A percentile compares a stretch with the other conserved stretches of the same genome.
Evolutionary conservation across 768 basidiomycete species (phyloP).

Genomic region (Russula sp.): DNA sequence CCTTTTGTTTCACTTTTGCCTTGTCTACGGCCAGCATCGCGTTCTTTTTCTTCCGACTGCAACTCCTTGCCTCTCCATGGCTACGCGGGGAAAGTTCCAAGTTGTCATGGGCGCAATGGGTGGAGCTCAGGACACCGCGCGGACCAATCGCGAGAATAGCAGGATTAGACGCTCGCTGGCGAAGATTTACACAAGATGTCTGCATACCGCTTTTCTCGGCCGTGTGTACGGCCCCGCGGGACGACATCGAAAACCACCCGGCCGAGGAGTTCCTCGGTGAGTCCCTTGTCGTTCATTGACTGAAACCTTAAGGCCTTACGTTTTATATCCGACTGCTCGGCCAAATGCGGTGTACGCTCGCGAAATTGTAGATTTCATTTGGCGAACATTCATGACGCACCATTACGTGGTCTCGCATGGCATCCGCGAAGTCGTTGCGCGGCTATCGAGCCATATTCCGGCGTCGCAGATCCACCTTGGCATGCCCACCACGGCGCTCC

Average conservation of each 20-base stretch:
- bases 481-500: conserved; percentile 41
- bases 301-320: background rate
- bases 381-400: conserved; percentile 55
- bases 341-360: background rate
- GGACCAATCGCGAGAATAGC: conserved; percentile 34
- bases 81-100: conserved; percentile 20
- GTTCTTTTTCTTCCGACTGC: conserved; percentile 22
- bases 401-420: conserved; percentile 62
- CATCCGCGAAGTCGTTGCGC: conserved; percentile 48
- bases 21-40: conserved; percentile 37
- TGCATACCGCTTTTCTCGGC: conserved; percentile 64
- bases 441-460: conserved; percentile 38
- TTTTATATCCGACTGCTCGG: background rate
- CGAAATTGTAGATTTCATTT: conserved; percentile 55
- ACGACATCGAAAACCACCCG: conserved; percentile 50
- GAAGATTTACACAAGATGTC: conserved; percentile 43
- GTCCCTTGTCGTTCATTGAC: conserved; percentile 20
- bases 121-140: conserved; percentile 34
- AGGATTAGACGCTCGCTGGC: conserved; percentile 47
- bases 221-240: conserved; percentile 57
- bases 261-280: conserved; percentile 58
- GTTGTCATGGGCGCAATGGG: conserved; percentile 47
- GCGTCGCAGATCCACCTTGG: conserved; percentile 46
- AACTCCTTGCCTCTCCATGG: conserved; percentile 28
- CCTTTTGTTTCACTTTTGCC: conserved; percentile 34